Evolutionary conservation across 1,284 basidiomycete genomes (phyloP).

Genomic region (Ceratobasidium sp.): DNA sequence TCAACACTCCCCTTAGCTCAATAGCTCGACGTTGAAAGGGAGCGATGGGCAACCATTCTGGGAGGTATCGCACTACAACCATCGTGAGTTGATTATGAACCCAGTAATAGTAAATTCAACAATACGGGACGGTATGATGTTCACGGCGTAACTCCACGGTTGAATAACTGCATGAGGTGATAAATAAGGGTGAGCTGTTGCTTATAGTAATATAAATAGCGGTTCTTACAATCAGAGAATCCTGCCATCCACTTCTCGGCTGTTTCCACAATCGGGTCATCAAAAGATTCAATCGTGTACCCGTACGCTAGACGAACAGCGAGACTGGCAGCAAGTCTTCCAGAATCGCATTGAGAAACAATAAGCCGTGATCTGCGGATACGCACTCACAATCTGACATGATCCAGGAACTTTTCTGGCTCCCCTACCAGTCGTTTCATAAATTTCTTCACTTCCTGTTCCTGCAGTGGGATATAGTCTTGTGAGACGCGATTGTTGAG

Average conservation of each 20-base stretch:
- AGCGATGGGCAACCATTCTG: slow-evolving; percentile 49
- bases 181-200: no score
- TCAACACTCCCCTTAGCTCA: slow-evolving; percentile 47
- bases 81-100: not conserved
- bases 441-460: not conserved
- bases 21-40: slow-evolving; percentile 44
- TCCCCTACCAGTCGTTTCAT: not conserved
- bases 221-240: slow-evolving; percentile 11
- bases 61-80: slow-evolving; percentile 46
- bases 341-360: no score
- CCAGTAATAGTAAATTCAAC: not conserved
- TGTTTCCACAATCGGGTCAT: slow-evolving; percentile 4
- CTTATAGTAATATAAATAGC: not conserved
- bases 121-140: not conserved
- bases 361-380: not conserved
- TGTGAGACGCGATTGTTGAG: slow-evolving; percentile 26
- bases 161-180: no score
- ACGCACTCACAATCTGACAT: slow-evolving; percentile 3
- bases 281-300: slow-evolving; percentile 8
- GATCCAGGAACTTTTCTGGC: slow-evolving; percentile 4
- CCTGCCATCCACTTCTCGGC: not conserved
- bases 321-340: slow-evolving; percentile 19
- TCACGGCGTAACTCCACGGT: no score
- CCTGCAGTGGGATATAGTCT: slow-evolving; percentile 12
- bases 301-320: slow-evolving; percentile 17